phyloP scores from a whole-genome alignment of 306 rosid species.

The Styphnolobium japonicum region DNA sequence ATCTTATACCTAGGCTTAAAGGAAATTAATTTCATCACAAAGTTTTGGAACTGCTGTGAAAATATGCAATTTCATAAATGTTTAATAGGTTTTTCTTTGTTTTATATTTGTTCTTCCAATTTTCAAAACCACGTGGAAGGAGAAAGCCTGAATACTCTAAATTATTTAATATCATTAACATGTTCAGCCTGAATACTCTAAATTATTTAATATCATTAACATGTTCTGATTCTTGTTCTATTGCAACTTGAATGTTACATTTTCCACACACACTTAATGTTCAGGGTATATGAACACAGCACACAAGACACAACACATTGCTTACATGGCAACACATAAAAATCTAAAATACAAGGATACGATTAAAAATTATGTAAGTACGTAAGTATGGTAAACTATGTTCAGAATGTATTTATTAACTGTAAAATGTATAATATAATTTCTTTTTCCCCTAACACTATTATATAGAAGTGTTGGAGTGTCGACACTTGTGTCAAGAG shows the following conservation, averaged over 20 bases:
- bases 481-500: not conserved
- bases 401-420: not conserved
- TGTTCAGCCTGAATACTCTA: not conserved
- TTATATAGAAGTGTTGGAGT: not conserved
- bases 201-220: not conserved
- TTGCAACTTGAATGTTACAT: not conserved
- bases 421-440: not conserved
- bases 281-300: not conserved
- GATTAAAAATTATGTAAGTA: not conserved
- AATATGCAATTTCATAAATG: not conserved
- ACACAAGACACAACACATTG: not conserved
- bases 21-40: not conserved
- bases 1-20: not conserved
- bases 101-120: not conserved
- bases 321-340: not conserved
- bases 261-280: not conserved
- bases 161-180: conserved; percentile 1
- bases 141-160: not conserved
- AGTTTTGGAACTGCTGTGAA: not conserved
- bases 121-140: not conserved
- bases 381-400: not conserved
- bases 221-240: not conserved
- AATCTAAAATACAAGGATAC: not conserved
- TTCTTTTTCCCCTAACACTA: not conserved
- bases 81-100: not conserved